These are phyloP conservation scores for Saccharomyces hybrid DNA, from an alignment of 1,139 yeast genomes.

Conservation along the genomic window DNA sequence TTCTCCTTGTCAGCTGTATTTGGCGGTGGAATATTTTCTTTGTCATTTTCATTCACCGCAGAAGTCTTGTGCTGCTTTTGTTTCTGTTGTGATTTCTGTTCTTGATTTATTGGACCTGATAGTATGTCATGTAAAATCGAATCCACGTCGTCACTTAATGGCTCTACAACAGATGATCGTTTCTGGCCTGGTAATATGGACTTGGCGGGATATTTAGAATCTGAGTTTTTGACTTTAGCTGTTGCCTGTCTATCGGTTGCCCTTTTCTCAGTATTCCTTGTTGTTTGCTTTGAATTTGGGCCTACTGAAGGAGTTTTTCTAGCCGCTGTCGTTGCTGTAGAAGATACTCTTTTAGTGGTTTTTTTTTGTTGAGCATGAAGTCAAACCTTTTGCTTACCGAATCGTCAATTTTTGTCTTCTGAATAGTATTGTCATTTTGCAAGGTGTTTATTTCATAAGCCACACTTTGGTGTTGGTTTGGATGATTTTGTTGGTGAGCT, in stretches of 20 bases:
- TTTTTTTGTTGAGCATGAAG: conserved; percentile 30
- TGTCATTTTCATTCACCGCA: conserved; percentile 14
- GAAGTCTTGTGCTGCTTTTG: conserved; percentile 5
- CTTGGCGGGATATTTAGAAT: background rate
- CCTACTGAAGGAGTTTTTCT: conserved; percentile 2
- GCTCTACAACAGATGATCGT: background rate
- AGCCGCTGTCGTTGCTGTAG: conserved; percentile 28
- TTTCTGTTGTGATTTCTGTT: background rate
- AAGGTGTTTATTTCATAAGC: conserved; percentile 22
- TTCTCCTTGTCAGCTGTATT: background rate
- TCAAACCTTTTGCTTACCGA: conserved; percentile 31
- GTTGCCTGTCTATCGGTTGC: background rate
- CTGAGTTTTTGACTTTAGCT: background rate
- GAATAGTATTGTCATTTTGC: conserved; percentile 24
- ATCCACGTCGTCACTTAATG: background rate
- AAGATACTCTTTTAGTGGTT: conserved; percentile 30
- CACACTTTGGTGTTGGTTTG: conserved; percentile 10
- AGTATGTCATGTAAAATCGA: background rate
- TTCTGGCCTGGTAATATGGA: background rate
- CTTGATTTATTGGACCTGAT: background rate
- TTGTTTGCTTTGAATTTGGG: background rate
- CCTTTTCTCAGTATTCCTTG: background rate
- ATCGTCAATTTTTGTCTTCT: conserved; percentile 21
- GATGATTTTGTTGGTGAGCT: conserved; percentile 7
- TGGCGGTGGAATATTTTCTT: conserved; percentile 30